phyloP scores from a whole-genome alignment of 1,284 basidiomycete species.

The Ganoderma meredithae region DNA sequence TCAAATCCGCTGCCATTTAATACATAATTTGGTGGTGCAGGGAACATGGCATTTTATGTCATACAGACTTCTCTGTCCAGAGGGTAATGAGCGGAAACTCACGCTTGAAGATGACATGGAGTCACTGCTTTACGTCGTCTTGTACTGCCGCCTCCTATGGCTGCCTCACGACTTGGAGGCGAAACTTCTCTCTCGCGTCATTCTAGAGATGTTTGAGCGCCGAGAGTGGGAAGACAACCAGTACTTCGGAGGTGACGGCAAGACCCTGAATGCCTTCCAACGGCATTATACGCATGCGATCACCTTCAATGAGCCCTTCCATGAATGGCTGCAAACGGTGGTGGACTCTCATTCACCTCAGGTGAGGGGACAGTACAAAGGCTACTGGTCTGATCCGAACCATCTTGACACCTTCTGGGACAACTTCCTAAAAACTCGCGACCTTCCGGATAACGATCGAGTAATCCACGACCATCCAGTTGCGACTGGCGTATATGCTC shows the following conservation, averaged over 20 bases:
- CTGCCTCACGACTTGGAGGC: conserved; percentile 11
- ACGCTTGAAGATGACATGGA: conserved; percentile 26
- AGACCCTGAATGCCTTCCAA: neutral
- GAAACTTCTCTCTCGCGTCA: neutral
- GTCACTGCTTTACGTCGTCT: conserved; percentile 28
- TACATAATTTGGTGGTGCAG: neutral
- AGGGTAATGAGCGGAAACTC: neutral
- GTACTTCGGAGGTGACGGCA: conserved; percentile 11
- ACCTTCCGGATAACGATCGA: neutral
- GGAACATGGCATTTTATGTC: conserved; percentile 27
- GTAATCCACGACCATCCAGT: conserved; percentile 3
- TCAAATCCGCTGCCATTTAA: neutral
- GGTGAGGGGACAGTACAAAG: neutral
- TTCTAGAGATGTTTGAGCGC: conserved; percentile 1
- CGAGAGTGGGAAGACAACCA: neutral
- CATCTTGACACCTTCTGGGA: conserved; percentile 19
- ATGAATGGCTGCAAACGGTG: conserved; percentile 19
- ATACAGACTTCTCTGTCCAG: neutral
- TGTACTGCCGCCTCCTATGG: conserved; percentile 22
- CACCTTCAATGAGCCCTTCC: conserved; percentile 1
- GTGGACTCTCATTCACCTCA: conserved; percentile 16
- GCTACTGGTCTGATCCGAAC: conserved; percentile 15
- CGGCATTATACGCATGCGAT: conserved; percentile 1
- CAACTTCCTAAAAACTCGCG: conserved; percentile 5
- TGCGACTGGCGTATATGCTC: neutral